Base-by-base conservation (phyloP, 2,329 filamentous ascomycete genomes). In the Microascus cirrosus region DNA sequence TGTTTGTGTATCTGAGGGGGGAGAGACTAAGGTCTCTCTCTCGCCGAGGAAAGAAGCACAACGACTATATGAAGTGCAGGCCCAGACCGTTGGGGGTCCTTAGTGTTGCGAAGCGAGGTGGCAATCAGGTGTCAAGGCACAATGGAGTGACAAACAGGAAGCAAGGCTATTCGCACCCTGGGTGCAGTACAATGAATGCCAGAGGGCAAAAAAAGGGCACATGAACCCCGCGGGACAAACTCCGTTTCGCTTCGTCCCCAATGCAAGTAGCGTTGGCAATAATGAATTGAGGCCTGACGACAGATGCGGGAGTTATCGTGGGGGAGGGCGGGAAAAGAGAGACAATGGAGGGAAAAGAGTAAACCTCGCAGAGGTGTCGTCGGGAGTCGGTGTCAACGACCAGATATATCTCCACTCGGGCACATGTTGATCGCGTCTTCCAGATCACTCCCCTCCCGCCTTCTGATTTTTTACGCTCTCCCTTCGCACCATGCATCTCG, bases 261-360 rank as follows among this genome's bases (percentile, higher is more conserved):
- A 45, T 45, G 39, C 39, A n/a, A 3, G 39, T n/a, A 45, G 28
- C 13, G 39, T 32, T 35, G 55, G 42, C 39, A 51, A 24, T 12
- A 24, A 51, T 39, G 28, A 32, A 51, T 56, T 56, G 55, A 56
- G 55, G 55, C 55, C 55, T 56, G 55, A 56, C 45, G 42, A 50
- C 22, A 32, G 28, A 15, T n/a, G 25, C 39, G 39, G 39, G n/a
- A n/a, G 22, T 8, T 22, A 28, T 25, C 20, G 7, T 22, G 39
- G 32, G 54, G 25, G 45, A 50, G 12, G 53, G 15, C 12, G 20
- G 54, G 35, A 35, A 32, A 20, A 32, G 36, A 18, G 45, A 24
- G 25, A 51, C 13, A 45, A 45, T 45, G 39, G 39, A 45, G 42
- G 28, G 45, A 24, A 51, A 32, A 50, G n/a, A 48, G 25, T 42